These are phyloP conservation scores for Ceratocystis diversiconidia DNA, from an alignment of 2,329 filamentous ascomycete species.

Conservation along the genomic window DNA sequence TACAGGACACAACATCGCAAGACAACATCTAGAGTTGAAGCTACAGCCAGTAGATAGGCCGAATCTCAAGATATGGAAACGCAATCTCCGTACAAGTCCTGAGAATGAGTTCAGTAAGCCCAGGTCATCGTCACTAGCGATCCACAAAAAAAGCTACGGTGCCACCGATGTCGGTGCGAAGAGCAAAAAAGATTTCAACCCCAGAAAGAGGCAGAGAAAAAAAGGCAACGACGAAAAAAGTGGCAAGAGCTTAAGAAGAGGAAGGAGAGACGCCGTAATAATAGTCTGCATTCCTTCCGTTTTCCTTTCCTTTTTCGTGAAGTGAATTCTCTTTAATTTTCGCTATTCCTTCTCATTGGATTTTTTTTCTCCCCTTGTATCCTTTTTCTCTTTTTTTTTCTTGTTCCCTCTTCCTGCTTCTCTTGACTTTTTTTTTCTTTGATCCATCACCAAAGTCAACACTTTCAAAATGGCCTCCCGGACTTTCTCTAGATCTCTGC, in stretches of 20 bases:
- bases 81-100: not conserved
- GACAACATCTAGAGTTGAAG: no score
- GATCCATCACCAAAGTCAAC: slow-evolving; percentile 21
- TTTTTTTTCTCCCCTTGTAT: slow-evolving; percentile 11
- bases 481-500: slow-evolving; percentile 54
- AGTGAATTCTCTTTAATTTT: slow-evolving; percentile 9
- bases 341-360: slow-evolving; percentile 7
- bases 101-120: not conserved
- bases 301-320: slow-evolving; percentile 5
- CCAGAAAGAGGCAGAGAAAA: slow-evolving; percentile 14
- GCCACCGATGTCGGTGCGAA: slow-evolving; percentile 17
- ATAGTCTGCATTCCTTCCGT: not conserved
- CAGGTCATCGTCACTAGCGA: not conserved
- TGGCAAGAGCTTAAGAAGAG: slow-evolving; percentile 5
- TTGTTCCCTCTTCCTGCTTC: slow-evolving; percentile 6
- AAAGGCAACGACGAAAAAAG: slow-evolving; percentile 7
- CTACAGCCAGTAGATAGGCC: not conserved
- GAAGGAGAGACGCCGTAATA: not conserved
- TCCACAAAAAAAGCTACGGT: slow-evolving; percentile 16
- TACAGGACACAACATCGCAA: not conserved
- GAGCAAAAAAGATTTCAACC: slow-evolving; percentile 2
- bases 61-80: not conserved
- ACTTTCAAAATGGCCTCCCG: slow-evolving; percentile 55
- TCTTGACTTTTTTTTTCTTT: slow-evolving; percentile 8
- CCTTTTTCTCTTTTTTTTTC: slow-evolving; percentile 14